Percentiles rank a stretch among this genome's conserved stretches.
These are phyloP conservation scores for Buxus sempervirens DNA, from an alignment of 164 flowering plant species.

Conservation along the genomic window DNA sequence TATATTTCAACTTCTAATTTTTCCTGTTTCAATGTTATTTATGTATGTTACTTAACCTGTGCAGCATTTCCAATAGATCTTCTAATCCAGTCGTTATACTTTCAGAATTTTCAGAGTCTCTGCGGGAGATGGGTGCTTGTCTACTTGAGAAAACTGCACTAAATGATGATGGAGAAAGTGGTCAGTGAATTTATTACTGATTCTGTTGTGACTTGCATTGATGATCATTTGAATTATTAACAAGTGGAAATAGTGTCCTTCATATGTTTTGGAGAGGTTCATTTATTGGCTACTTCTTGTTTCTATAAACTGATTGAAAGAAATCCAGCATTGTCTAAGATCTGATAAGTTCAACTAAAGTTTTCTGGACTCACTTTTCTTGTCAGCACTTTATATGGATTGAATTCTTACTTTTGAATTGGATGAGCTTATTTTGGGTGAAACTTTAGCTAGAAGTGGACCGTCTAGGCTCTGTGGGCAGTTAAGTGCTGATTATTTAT, in stretches of 20 bases:
- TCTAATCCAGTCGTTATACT: slow-evolving; percentile 12
- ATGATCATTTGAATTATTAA: neutral
- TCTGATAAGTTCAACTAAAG: neutral
- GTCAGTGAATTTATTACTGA: slow-evolving; percentile 33
- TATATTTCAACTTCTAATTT: neutral
- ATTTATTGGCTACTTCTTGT: neutral
- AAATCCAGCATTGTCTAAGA: no score
- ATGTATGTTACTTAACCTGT: neutral
- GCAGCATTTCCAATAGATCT: neutral
- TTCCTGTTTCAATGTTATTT: neutral
- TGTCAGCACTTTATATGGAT: neutral
- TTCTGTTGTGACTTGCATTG: neutral
- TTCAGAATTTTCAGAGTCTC: slow-evolving; percentile 89
- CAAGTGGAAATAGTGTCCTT: neutral
- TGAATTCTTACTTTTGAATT: neutral
- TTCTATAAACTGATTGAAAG: neutral
- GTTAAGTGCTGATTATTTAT: neutral
- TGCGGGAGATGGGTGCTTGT: slow-evolving; percentile 82
- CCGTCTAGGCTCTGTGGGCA: neutral
- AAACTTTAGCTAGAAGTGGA: neutral
- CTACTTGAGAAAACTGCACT: slow-evolving; percentile 82
- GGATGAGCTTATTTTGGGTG: neutral
- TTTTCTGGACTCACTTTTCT: neutral
- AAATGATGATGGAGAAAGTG: slow-evolving; percentile 88
- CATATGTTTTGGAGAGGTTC: neutral